phyloP scores from a whole-genome alignment of 2,329 filamentous ascomycete species.

The Sporothrix schenckii region DNA sequence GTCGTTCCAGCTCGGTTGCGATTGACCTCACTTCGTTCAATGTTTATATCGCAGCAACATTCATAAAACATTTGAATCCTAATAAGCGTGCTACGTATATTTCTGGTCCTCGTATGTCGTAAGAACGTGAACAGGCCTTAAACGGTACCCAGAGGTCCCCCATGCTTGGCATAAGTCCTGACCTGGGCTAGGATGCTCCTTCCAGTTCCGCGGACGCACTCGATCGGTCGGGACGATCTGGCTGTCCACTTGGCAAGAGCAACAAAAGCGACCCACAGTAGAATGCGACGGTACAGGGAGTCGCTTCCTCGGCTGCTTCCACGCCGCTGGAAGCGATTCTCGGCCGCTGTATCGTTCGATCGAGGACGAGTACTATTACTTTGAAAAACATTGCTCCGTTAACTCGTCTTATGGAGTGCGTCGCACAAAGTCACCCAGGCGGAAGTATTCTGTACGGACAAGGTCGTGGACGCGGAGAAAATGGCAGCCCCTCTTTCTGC shows the following conservation, averaged over 20 bases:
- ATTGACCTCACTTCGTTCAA: not conserved
- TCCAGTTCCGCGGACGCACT: conserved; percentile 12
- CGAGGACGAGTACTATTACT: not conserved
- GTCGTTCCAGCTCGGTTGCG: not conserved
- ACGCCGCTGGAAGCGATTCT: not conserved
- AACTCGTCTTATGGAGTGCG: no score
- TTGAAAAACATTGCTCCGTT: no score
- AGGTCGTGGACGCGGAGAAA: conserved; percentile 3
- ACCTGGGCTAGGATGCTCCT: conserved; percentile 6
- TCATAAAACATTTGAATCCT: not conserved
- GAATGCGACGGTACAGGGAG: not conserved
- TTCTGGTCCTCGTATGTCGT: no score
- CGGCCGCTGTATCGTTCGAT: not conserved
- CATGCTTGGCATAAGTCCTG: conserved; percentile 9
- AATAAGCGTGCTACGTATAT: no score
- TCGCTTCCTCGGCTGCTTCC: no score
- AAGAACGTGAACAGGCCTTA: no score
- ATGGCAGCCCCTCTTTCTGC: not conserved
- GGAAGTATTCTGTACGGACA: not conserved
- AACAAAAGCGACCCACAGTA: not conserved
- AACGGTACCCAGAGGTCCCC: not conserved
- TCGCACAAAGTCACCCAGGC: no score
- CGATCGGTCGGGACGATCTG: conserved; percentile 20
- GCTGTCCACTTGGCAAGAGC: conserved; percentile 18
- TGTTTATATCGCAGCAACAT: not conserved